Evolutionary conservation across 108 stramenopile genomes (phyloP).

Genomic region (Licmophora abbreviata): DNA sequence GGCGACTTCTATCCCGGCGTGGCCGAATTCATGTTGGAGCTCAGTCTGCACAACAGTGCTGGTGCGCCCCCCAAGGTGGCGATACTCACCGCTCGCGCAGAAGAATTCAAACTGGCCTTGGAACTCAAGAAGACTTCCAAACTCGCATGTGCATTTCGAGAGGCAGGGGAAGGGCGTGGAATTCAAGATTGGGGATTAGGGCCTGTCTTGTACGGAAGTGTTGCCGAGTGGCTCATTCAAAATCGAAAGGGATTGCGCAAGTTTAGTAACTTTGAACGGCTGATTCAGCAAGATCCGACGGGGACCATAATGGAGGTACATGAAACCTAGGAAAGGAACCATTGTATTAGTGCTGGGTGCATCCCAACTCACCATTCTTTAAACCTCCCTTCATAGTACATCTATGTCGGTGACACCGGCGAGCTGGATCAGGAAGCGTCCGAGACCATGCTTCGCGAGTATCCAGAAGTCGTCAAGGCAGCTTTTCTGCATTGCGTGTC

Average conservation of each 20-base stretch:
- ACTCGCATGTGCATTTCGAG: constrained; percentile 63
- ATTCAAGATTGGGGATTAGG: constrained; percentile 84
- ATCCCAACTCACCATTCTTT: background rate
- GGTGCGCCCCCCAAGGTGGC: constrained; percentile 80
- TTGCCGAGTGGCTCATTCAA: constrained; percentile 92
- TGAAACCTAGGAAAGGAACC: constrained; percentile 2
- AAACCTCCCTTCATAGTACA: constrained; percentile 42
- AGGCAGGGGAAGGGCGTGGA: constrained; percentile 63
- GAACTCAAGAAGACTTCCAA: constrained; percentile 80
- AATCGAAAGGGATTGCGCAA: constrained; percentile 83
- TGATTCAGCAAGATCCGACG: constrained; percentile 81
- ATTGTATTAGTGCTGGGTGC: background rate
- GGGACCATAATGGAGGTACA: constrained; percentile 51
- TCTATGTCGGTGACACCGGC: constrained; percentile 93
- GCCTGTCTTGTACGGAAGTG: constrained; percentile 90
- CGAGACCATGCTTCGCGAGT: constrained; percentile 83
- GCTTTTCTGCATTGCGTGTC: constrained; percentile 88
- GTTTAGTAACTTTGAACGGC: constrained; percentile 81
- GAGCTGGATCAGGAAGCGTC: constrained; percentile 90
- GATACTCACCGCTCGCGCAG: constrained; percentile 88
- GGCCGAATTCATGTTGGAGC: constrained; percentile 87
- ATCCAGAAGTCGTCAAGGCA: constrained; percentile 85
- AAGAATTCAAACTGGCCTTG: constrained; percentile 91
- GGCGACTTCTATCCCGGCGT: constrained; percentile 93
- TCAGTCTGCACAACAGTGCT: constrained; percentile 29